Percentiles rank a stretch among this genome's conserved stretches.
phyloP scores from a whole-genome alignment of 306 rosid species.

The Nissolia schottii region DNA sequence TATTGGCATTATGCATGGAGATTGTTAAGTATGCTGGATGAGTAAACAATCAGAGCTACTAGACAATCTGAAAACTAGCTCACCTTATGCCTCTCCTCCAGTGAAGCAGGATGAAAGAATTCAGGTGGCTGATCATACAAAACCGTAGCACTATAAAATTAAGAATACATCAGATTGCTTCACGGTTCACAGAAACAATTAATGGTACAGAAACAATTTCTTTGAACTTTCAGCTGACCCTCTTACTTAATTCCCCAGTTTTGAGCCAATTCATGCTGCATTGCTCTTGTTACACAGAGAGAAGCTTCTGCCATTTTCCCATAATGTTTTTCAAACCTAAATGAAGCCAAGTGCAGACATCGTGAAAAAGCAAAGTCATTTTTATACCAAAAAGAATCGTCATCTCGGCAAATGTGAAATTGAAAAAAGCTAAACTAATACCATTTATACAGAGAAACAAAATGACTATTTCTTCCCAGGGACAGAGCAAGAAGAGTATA shows the following conservation, averaged over 20 bases:
- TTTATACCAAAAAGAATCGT: neutral
- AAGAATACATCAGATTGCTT: conserved; percentile 14
- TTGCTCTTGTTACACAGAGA: conserved; percentile 86
- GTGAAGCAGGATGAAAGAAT: conserved; percentile 72
- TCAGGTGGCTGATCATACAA: conserved; percentile 97
- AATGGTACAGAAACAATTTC: conserved; percentile 9
- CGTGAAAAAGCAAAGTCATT: conserved; percentile 15
- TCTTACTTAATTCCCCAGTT: conserved; percentile 95
- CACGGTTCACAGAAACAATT: neutral
- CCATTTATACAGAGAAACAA: conserved; percentile 82
- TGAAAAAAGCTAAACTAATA: conserved; percentile 32
- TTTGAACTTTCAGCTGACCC: conserved; percentile 30
- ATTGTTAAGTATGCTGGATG: neutral
- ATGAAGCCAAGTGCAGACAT: conserved; percentile 16
- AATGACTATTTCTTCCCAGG: conserved; percentile 80
- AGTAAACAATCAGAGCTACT: conserved; percentile 2
- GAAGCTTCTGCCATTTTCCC: conserved; percentile 95
- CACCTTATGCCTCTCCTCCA: conserved; percentile 85
- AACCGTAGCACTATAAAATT: conserved; percentile 46
- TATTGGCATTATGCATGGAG: conserved; percentile 23
- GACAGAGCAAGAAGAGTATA: conserved; percentile 80
- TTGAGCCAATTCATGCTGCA: conserved; percentile 97
- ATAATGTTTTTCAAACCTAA: conserved; percentile 78
- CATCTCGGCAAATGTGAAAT: conserved; percentile 14
- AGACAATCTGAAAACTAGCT: conserved; percentile 14